Base-by-base conservation (phyloP, 1,284 basidiomycete genomes). In the Butyriboletus pseudospeciosus region DNA sequence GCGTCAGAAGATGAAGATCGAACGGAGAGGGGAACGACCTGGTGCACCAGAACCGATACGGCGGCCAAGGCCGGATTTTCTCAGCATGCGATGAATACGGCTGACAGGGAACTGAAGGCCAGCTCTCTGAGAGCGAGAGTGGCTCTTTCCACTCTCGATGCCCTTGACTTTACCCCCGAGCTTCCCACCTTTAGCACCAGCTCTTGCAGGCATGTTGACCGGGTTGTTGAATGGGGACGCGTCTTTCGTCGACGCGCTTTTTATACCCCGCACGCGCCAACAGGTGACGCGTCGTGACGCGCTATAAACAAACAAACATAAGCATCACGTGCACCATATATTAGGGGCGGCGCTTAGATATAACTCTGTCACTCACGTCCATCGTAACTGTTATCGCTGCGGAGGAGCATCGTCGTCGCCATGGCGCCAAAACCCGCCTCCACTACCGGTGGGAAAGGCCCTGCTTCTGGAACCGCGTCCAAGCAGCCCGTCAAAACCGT, bases 361-460 rank as follows among this genome's bases (percentile, higher is more conserved):
- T 28, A 26, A 44, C 57, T 57, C 56, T 53, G 58, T 52, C 58
- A 51, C 51, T 58, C 57, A 67, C 64, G 53, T 59, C 49, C 59
- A 65, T 51, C 64, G 57, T 62, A 46, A 59, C 51, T 50, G 48
- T 52, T 44, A 28, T 42, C 55, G 26, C 49, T 17, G 37, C 39
- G 23, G 28, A 47, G 12, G 32, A 39, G 5, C 34, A 44, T 34
- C 23, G 26, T 37, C 38, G 40, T 52, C 9, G 25, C 41, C 2
- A 89, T 90, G 86, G 82, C 85, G 38, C 85, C 89, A 46, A 90
- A 90, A 81, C 87, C 89, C 66, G 81, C 87, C 63, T 90, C 88
- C 49, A 54, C 61, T 5, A 88, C 89, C 62, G 87, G 87, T 61
- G 87, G 86, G 64, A 92, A 92, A 74, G 88, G 86, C 36, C 90